A percentile compares a stretch with the other conserved stretches of the same genome.
These are phyloP conservation scores for Cymbopogon citratus DNA, from an alignment of 176 grass and related monocot genomes.

Conservation along the genomic window DNA sequence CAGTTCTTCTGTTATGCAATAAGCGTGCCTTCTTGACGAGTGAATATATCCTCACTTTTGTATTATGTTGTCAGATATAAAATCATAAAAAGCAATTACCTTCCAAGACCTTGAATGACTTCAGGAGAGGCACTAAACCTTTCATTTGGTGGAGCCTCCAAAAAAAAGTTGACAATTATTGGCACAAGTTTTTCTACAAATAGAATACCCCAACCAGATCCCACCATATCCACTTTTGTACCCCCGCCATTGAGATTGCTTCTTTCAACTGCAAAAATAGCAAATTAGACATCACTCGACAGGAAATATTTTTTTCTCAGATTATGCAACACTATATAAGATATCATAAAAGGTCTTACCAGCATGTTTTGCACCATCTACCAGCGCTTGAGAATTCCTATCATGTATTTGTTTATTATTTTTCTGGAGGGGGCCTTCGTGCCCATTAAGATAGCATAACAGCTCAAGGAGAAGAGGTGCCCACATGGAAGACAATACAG, in stretches of 20 bases:
- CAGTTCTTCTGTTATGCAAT: not conserved
- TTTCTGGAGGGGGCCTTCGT: conserved; percentile 48
- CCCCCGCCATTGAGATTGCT: conserved; percentile 33
- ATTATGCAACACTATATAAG: conserved; percentile 15
- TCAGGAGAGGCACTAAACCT: conserved; percentile 70
- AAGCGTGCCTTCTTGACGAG: conserved; percentile 22
- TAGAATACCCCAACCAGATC: conserved; percentile 61
- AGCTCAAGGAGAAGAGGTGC: conserved; percentile 64
- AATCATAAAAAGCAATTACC: conserved; percentile 45
- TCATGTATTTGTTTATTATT: conserved; percentile 36
- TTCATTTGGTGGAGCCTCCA: conserved; percentile 82
- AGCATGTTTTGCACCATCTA: conserved; percentile 19
- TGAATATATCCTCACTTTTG: conserved; percentile 1
- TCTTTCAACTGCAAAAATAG: conserved; percentile 39
- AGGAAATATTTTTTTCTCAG: conserved; percentile 13
- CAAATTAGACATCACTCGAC: conserved; percentile 25
- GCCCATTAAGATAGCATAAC: conserved; percentile 78
- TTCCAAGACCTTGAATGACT: conserved; percentile 86
- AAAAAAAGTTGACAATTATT: conserved; percentile 72
- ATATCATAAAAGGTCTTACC: conserved; percentile 37
- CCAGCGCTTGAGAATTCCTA: conserved; percentile 27
- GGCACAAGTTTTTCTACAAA: conserved; percentile 94
- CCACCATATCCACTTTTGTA: conserved; percentile 32
- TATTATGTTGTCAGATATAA: not conserved
- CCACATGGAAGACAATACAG: conserved; percentile 73